Percentiles rank a stretch among this genome's conserved stretches.
Conservation (phyloP, 768 basidiomycete species). For the Agaricus sinodeliciosus region DNA sequence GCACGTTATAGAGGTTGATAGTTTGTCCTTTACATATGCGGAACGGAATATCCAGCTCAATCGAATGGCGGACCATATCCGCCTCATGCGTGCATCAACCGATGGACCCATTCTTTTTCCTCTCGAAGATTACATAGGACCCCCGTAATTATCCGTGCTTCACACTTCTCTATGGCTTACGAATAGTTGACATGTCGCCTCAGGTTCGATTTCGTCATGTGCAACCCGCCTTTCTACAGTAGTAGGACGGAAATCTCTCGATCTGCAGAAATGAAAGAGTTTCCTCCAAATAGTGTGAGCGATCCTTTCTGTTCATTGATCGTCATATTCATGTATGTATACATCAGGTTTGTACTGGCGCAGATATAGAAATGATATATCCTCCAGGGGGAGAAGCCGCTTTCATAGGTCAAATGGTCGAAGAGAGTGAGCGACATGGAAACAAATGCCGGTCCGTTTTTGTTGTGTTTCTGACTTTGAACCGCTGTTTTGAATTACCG, state of each 20-base stretch:
- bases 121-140: conserved; percentile 16
- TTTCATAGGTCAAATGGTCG: conserved; percentile 74
- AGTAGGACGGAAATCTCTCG: conserved; percentile 58
- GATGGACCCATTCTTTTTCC: conserved; percentile 42
- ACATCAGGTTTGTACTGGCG: conserved; percentile 78
- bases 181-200: neutral
- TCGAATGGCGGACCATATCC: conserved; percentile 42
- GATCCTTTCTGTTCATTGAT: neutral
- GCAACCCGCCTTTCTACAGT: conserved; percentile 95
- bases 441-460: conserved; percentile 51
- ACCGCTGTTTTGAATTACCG: neutral
- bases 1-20: conserved; percentile 58
- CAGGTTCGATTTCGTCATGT: conserved; percentile 80
- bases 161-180: neutral
- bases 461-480: neutral
- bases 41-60: conserved; percentile 53
- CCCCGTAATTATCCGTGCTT: conserved; percentile 10
- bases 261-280: conserved; percentile 58
- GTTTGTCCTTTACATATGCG: conserved; percentile 50
- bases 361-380: conserved; percentile 78
- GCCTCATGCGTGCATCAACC: conserved; percentile 30
- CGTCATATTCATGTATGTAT: neutral
- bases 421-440: conserved; percentile 54
- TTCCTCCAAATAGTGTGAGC: conserved; percentile 63
- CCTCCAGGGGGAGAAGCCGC: conserved; percentile 77